Percentiles rank a stretch among this genome's conserved stretches.
Conservation (phyloP, 2,329 filamentous ascomycete species). For the Pezicula carpinea region DNA sequence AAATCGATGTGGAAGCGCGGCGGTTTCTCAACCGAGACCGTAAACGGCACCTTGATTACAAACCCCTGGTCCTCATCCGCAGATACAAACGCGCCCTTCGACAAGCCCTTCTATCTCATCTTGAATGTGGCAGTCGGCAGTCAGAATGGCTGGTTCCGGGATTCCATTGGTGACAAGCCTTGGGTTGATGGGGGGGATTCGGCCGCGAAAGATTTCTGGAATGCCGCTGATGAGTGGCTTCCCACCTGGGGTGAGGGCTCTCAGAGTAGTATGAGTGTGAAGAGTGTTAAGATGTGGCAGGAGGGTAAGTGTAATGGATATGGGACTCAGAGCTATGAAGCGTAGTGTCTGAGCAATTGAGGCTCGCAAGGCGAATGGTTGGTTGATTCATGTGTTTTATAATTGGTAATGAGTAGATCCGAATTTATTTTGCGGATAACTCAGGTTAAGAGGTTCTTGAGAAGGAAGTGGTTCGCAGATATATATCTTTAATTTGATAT, state of each 20-base stretch:
- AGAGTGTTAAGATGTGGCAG: constrained; percentile 63
- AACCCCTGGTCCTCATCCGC: constrained; percentile 40
- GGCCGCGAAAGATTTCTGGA: constrained; percentile 39
- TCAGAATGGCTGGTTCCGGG: constrained; percentile 44
- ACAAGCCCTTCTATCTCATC: constrained; percentile 46
- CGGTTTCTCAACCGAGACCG: constrained; percentile 32
- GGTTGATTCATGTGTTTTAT: no score
- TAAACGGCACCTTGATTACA: constrained; percentile 36
- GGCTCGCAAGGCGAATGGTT: no score
- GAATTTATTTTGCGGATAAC: no score
- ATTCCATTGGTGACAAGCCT: constrained; percentile 39
- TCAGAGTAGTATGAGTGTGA: constrained; percentile 57
- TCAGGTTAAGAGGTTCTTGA: no score
- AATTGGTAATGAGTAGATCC: no score
- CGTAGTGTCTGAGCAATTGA: no score
- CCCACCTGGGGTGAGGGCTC: constrained; percentile 40
- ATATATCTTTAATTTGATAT: no score
- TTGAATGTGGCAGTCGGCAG: constrained; percentile 47
- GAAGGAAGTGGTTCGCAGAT: no score
- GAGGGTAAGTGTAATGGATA: constrained; percentile 48
- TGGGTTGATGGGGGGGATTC: constrained; percentile 39
- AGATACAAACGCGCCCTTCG: constrained; percentile 41
- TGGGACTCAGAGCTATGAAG: no score
- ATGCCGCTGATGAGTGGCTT: constrained; percentile 35
- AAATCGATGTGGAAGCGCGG: constrained; percentile 33